A percentile compares a stretch with the other conserved stretches of the same genome.
Evolutionary conservation across 2,329 filamentous ascomycete genomes (phyloP).

Genomic region (Pyrenophora graminea): DNA sequence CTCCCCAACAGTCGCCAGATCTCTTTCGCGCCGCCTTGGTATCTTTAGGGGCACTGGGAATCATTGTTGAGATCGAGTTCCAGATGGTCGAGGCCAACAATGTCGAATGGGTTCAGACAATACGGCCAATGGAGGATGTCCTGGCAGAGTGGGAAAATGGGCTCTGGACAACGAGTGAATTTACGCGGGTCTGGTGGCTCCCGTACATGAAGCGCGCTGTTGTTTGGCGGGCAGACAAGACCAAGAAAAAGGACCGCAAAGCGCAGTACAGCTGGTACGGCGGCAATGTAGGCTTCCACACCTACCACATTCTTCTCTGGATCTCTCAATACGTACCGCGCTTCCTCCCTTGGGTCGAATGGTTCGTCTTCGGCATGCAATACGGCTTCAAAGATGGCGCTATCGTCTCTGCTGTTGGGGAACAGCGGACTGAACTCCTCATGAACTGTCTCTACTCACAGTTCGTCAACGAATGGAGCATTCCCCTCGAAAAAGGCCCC

Average conservation of each 20-base stretch:
- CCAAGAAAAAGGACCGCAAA: constrained; percentile 62
- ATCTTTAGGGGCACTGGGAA: constrained; percentile 85
- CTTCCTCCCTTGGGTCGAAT: constrained; percentile 85
- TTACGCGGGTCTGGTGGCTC: constrained; percentile 96
- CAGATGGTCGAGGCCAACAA: constrained; percentile 78
- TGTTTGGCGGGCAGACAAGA: constrained; percentile 86
- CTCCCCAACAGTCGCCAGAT: constrained; percentile 67
- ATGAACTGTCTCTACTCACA: constrained; percentile 99
- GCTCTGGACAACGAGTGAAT: constrained; percentile 85
- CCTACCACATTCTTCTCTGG: constrained; percentile 90
- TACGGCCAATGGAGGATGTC: constrained; percentile 71
- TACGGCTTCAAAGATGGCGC: constrained; percentile 81
- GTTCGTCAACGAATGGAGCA: constrained; percentile 97
- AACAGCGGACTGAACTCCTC: constrained; percentile 76
- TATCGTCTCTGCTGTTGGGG: constrained; percentile 75
- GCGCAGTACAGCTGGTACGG: constrained; percentile 79
- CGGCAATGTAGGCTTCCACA: constrained; percentile 77
- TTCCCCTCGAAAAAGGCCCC: constrained; percentile 82
- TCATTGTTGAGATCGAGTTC: constrained; percentile 88
- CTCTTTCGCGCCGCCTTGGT: constrained; percentile 88
- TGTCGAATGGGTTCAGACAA: constrained; percentile 82
- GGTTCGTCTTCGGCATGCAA: constrained; percentile 97
- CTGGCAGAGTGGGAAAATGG: constrained; percentile 71
- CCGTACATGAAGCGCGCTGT: constrained; percentile 88
- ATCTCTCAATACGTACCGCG: constrained; percentile 76